Percentiles rank a stretch among this genome's conserved stretches.
These are phyloP conservation scores for Coemansia sp. DNA, from an alignment of 192 early-diverging fungal genomes.

Conservation along the genomic window DNA sequence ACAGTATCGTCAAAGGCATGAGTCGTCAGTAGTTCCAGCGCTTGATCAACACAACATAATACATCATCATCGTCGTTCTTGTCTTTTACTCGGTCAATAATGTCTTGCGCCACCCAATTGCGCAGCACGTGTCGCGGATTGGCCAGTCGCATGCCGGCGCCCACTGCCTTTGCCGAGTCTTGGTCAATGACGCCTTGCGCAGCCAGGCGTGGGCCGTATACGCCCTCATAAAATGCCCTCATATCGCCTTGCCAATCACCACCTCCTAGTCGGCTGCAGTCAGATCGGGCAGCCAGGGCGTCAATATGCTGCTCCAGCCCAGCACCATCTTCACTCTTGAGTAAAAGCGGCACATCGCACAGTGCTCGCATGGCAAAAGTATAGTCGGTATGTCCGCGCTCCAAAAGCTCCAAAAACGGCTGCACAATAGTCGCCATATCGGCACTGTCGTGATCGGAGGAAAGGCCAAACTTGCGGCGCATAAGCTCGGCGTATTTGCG, in stretches of 20 bases:
- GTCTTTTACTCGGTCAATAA: slow-evolving; percentile 55
- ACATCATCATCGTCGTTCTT: slow-evolving; percentile 23
- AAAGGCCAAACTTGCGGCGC: slow-evolving; percentile 61
- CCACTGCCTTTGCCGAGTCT: neutral
- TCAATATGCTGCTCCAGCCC: slow-evolving; percentile 21
- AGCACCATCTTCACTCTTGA: slow-evolving; percentile 1
- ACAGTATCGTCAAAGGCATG: slow-evolving; percentile 50
- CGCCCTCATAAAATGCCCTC: slow-evolving; percentile 25
- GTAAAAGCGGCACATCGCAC: slow-evolving; percentile 53
- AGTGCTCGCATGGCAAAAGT: slow-evolving; percentile 72
- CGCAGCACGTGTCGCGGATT: slow-evolving; percentile 81
- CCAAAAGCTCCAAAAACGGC: slow-evolving; percentile 69
- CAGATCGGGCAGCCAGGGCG: slow-evolving; percentile 5
- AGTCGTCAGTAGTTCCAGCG: slow-evolving; percentile 53
- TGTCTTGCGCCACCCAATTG: slow-evolving; percentile 75
- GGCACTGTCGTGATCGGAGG: slow-evolving; percentile 11
- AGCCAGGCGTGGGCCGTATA: slow-evolving; percentile 62
- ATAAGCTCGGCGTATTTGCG: slow-evolving; percentile 59
- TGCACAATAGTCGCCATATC: slow-evolving; percentile 61
- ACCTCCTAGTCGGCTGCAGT: neutral
- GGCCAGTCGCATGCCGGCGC: slow-evolving; percentile 58
- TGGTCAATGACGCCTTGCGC: slow-evolving; percentile 29
- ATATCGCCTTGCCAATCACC: slow-evolving; percentile 6
- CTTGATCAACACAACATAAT: slow-evolving; percentile 26
- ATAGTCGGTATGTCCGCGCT: slow-evolving; percentile 67